phyloP scores from a whole-genome alignment of 2,329 filamentous ascomycete genomes.

The Huntiella omanensis region DNA sequence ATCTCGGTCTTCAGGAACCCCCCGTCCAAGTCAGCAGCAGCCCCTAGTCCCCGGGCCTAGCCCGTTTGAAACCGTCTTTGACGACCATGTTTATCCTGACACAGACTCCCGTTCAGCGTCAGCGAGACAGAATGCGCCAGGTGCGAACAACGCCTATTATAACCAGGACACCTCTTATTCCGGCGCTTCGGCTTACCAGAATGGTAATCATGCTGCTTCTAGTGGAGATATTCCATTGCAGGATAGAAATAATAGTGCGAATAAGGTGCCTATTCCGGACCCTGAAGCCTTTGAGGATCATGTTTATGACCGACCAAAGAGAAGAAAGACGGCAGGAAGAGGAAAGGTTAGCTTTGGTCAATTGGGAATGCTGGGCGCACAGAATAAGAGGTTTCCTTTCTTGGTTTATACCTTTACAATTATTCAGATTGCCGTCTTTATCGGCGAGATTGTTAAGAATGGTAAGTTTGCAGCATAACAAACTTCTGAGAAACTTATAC shows the following conservation, averaged over 20 bases:
- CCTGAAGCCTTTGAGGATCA: slow-evolving; percentile 32
- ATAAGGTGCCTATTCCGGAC: slow-evolving; percentile 19
- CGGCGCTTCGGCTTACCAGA: slow-evolving; percentile 23
- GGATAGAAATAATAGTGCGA: slow-evolving; percentile 20
- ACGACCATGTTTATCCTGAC: slow-evolving; percentile 46
- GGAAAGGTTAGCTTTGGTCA: slow-evolving; percentile 36
- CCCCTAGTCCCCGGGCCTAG: slow-evolving; percentile 19
- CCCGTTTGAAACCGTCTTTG: slow-evolving; percentile 48
- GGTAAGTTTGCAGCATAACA: slow-evolving; percentile 30
- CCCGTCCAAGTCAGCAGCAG: slow-evolving; percentile 10
- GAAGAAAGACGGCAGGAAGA: slow-evolving; percentile 18
- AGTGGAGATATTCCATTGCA: slow-evolving; percentile 39
- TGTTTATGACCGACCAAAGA: slow-evolving; percentile 37
- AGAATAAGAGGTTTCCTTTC: slow-evolving; percentile 47
- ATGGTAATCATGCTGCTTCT: slow-evolving; percentile 17
- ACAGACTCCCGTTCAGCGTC: slow-evolving; percentile 15
- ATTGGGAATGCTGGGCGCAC: slow-evolving; percentile 38
- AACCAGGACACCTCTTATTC: slow-evolving; percentile 38
- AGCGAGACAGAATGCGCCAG: slow-evolving; percentile 14
- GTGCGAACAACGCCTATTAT: slow-evolving; percentile 15
- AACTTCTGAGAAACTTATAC: neutral
- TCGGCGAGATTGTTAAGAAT: slow-evolving; percentile 71
- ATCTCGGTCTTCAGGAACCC: slow-evolving; percentile 14
- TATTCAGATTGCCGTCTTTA: slow-evolving; percentile 68
- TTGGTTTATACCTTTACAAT: slow-evolving; percentile 64